phyloP scores from a whole-genome alignment of 75 land plant species.

The Chamaecyparis obtusa region DNA sequence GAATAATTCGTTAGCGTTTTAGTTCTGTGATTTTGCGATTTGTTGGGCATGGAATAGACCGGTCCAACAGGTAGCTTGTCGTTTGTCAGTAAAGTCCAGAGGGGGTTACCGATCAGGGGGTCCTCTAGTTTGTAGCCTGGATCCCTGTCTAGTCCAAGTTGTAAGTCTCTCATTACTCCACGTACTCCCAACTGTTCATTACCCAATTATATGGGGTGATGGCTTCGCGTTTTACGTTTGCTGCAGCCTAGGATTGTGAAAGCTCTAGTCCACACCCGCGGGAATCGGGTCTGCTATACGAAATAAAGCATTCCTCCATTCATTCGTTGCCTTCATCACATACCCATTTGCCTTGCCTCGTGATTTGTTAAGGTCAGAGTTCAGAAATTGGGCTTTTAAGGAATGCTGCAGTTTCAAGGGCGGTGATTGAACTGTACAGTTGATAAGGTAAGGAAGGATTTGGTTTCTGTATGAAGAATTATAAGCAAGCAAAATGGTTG shows the following conservation, averaged over 20 bases:
- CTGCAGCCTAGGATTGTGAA: neutral
- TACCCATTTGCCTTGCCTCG: no score
- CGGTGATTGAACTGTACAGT: no score
- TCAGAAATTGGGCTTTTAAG: no score
- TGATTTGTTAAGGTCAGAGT: no score
- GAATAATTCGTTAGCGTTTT: neutral
- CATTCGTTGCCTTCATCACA: neutral
- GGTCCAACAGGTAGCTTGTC: neutral
- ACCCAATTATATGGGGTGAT: slow-evolving; percentile 15
- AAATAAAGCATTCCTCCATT: neutral
- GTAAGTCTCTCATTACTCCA: neutral
- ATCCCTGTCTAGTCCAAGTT: neutral
- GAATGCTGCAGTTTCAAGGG: no score
- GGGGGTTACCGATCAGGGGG: neutral
- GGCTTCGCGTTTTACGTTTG: neutral
- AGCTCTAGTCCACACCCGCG: neutral
- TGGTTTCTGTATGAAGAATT: neutral
- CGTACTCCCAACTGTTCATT: neutral
- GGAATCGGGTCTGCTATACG: neutral
- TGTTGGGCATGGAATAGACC: neutral
- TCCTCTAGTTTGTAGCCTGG: neutral
- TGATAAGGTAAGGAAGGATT: neutral
- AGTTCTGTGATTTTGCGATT: neutral
- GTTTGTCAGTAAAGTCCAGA: neutral
- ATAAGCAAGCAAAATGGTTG: neutral